Evolutionary conservation across 805 yeast genomes (phyloP).

Genomic region (Peterozyma toletana): DNA sequence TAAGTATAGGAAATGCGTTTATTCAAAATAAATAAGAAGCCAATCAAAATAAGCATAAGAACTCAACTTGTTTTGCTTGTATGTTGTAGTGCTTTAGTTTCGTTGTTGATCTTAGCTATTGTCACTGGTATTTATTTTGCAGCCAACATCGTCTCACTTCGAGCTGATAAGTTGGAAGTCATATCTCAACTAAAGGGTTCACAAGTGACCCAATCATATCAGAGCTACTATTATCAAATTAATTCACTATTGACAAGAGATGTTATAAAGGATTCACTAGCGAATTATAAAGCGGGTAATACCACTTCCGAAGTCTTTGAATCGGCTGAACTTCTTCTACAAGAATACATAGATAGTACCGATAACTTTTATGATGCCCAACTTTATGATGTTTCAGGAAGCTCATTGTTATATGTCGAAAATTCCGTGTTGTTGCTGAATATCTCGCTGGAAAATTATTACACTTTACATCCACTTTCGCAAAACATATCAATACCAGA

Average conservation of each 20-base stretch:
- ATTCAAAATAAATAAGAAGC: conserved; percentile 1
- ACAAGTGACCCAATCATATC: conserved; percentile 65
- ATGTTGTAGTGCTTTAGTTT: conserved; percentile 58
- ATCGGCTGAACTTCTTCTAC: conserved; percentile 37
- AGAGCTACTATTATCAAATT: conserved; percentile 59
- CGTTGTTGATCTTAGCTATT: conserved; percentile 65
- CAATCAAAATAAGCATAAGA: conserved; percentile 54
- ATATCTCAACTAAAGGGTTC: conserved; percentile 78
- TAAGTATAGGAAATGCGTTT: too few relatives aligned
- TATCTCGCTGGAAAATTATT: conserved; percentile 21
- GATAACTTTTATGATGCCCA: conserved; percentile 57
- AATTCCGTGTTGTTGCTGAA: conserved; percentile 22
- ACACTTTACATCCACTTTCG: conserved; percentile 42
- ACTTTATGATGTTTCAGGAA: conserved; percentile 55
- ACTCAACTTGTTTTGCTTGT: conserved; percentile 72
- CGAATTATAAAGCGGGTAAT: conserved; percentile 68
- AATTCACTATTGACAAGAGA: conserved; percentile 58
- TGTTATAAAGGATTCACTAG: conserved; percentile 51
- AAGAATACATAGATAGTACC: conserved; percentile 59
- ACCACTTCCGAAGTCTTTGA: conserved; percentile 42
- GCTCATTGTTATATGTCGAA: conserved; percentile 35
- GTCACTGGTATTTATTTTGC: conserved; percentile 75
- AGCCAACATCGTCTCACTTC: conserved; percentile 46
- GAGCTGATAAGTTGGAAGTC: conserved; percentile 67
- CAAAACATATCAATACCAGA: conserved; percentile 37